Evolutionary conservation across 1,284 basidiomycete genomes (phyloP).

Genomic region (Trichosporon asahii): DNA sequence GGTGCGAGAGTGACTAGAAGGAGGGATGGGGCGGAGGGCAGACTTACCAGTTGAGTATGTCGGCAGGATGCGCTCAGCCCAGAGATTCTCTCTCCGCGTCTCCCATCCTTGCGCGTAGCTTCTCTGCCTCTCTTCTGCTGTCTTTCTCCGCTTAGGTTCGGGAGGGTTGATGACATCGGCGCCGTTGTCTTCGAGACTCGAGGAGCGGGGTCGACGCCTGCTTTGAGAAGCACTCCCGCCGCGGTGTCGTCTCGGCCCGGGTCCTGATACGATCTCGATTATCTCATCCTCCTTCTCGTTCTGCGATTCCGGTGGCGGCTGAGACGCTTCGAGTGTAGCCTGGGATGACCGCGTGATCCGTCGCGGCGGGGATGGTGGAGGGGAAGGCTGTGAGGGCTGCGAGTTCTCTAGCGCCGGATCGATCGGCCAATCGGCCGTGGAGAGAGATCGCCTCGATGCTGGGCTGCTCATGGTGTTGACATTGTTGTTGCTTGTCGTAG

Average conservation of each 20-base stretch:
- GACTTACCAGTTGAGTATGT: not conserved
- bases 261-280: not conserved
- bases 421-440: constrained; percentile 1
- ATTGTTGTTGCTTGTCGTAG: not conserved
- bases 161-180: not conserved
- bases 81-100: not conserved
- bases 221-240: no score
- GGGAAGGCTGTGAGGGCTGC: not conserved
- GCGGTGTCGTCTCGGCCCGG: not conserved
- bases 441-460: not conserved
- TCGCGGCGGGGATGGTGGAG: not conserved
- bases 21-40: not conserved
- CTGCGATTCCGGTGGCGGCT: not conserved
- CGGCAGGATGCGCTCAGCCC: not conserved
- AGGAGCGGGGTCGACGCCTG: not conserved
- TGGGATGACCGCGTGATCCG: no score
- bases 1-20: not conserved
- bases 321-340: no score
- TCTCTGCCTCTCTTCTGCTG: not conserved
- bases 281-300: not conserved
- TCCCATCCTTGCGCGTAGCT: not conserved
- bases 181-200: not conserved
- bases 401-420: not conserved
- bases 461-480: not conserved
- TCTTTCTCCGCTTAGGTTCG: not conserved